These are phyloP conservation scores for Heterobasidion occidentale DNA, from an alignment of 1,284 basidiomycete species.

Conservation along the genomic window DNA sequence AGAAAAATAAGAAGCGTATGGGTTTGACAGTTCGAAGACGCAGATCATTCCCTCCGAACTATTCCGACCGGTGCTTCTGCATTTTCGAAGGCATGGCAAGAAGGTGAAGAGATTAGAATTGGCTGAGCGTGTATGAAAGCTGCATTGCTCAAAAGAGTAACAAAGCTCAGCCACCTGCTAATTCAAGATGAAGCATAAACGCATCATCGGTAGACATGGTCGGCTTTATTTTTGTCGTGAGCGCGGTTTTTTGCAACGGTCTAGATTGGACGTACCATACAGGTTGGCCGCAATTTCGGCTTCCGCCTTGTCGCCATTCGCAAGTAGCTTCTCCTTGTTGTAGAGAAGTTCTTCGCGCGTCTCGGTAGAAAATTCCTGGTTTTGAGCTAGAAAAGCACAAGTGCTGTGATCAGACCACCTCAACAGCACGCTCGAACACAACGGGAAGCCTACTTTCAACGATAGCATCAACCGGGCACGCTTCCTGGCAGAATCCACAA, in stretches of 20 bases:
- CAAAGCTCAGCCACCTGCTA: neutral
- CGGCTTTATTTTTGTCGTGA: conserved; percentile 30
- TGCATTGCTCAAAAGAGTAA: neutral
- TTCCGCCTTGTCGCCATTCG: conserved; percentile 94
- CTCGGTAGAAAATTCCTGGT: conserved; percentile 95
- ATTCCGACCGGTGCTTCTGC: too few relatives aligned
- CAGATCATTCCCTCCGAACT: too few relatives aligned
- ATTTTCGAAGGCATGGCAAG: too few relatives aligned
- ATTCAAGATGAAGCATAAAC: neutral
- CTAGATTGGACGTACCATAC: conserved; percentile 45
- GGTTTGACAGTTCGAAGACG: too few relatives aligned
- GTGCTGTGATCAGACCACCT: neutral
- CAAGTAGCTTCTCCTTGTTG: conserved; percentile 96
- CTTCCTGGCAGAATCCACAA: conserved; percentile 98
- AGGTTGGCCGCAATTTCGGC: conserved; percentile 95
- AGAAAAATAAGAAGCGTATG: too few relatives aligned
- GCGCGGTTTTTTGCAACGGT: conserved; percentile 8
- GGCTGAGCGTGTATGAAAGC: too few relatives aligned
- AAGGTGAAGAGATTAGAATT: too few relatives aligned
- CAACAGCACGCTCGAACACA: neutral
- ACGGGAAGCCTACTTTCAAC: conserved; percentile 79
- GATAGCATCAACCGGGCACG: conserved; percentile 98
- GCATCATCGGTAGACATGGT: conserved; percentile 54
- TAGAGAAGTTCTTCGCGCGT: conserved; percentile 97
- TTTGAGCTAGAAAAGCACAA: conserved; percentile 61